Conservation (phyloP, 768 basidiomycete species). For the Pleurotus salmoneostramineus region DNA sequence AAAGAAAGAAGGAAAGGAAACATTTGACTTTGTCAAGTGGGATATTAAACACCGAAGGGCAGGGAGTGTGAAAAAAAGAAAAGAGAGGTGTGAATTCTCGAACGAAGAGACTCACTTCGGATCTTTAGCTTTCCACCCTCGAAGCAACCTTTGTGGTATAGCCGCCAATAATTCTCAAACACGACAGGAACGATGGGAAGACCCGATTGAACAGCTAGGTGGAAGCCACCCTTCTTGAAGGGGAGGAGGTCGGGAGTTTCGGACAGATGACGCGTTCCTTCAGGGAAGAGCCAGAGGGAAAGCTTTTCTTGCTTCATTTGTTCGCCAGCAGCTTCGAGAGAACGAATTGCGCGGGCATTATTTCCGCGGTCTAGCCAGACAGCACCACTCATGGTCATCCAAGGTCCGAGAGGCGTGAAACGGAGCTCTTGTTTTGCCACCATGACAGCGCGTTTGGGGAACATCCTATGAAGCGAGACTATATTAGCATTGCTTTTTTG, state of each 20-base stretch:
- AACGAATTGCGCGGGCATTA: constrained; percentile 65
- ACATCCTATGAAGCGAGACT: constrained; percentile 47
- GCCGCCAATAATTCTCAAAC: constrained; percentile 87
- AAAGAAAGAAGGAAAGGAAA: background rate
- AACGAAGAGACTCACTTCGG: constrained; percentile 52
- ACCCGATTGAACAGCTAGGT: constrained; percentile 86
- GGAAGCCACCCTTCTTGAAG: constrained; percentile 98
- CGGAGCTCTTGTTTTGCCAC: constrained; percentile 91
- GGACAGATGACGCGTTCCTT: constrained; percentile 83
- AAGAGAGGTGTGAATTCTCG: too few species aligned
- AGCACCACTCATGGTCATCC: constrained; percentile 84
- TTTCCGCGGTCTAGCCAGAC: constrained; percentile 91
- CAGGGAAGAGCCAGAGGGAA: constrained; percentile 94
- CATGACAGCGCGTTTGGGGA: constrained; percentile 80
- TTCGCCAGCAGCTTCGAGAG: constrained; percentile 73
- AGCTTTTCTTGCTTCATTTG: constrained; percentile 67
- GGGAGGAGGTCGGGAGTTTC: constrained; percentile 68
- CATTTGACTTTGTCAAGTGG: background rate
- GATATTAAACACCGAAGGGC: constrained; percentile 4
- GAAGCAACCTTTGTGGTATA: constrained; percentile 80
- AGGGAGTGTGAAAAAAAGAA: background rate
- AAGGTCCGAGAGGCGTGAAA: constrained; percentile 87
- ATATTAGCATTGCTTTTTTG: background rate
- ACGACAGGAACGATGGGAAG: constrained; percentile 92
- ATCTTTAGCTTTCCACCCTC: constrained; percentile 75